These are phyloP conservation scores for Amyloporia xantha DNA, from an alignment of 768 basidiomycete genomes.

Conservation along the genomic window DNA sequence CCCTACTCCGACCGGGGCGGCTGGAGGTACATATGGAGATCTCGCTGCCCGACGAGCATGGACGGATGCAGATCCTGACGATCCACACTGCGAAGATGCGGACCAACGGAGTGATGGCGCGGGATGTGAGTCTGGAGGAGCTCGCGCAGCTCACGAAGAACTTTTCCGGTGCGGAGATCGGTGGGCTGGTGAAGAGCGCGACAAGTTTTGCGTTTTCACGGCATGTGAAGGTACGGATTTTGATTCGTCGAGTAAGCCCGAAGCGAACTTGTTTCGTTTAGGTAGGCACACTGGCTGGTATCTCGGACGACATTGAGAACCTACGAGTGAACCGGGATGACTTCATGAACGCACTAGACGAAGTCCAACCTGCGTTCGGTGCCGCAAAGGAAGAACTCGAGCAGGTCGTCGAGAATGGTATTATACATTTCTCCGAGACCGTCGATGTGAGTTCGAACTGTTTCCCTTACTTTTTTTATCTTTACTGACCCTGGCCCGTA, in stretches of 20 bases:
- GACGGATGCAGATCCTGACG: slow-evolving; percentile 86
- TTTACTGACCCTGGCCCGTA: slow-evolving; percentile 24
- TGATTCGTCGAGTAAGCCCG: neutral
- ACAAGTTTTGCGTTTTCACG: slow-evolving; percentile 97
- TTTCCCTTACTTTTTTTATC: neutral
- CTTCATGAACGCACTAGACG: slow-evolving; percentile 86
- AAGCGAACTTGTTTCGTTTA: slow-evolving; percentile 12
- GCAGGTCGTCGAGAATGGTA: slow-evolving; percentile 92
- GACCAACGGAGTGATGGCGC: slow-evolving; percentile 81
- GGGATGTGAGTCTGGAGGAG: slow-evolving; percentile 76
- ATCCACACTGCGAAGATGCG: slow-evolving; percentile 98
- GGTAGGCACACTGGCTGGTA: slow-evolving; percentile 94
- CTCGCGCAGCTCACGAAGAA: slow-evolving; percentile 88
- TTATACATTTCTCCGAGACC: slow-evolving; percentile 74
- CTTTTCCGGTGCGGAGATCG: slow-evolving; percentile 95
- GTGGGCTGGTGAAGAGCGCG: slow-evolving; percentile 94
- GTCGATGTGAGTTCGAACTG: slow-evolving; percentile 60
- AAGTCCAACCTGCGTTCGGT: slow-evolving; percentile 96
- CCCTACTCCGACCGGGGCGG: slow-evolving; percentile 93
- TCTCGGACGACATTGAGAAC: slow-evolving; percentile 93
- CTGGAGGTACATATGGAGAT: slow-evolving; percentile 99
- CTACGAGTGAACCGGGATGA: slow-evolving; percentile 81
- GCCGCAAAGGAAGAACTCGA: slow-evolving; percentile 94
- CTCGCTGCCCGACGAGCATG: slow-evolving; percentile 89
- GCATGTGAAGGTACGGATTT: slow-evolving; percentile 76